A percentile compares a stretch with the other conserved stretches of the same genome.
phyloP scores from a whole-genome alignment of 1,284 basidiomycete species.

The Abortiporus biennis region DNA sequence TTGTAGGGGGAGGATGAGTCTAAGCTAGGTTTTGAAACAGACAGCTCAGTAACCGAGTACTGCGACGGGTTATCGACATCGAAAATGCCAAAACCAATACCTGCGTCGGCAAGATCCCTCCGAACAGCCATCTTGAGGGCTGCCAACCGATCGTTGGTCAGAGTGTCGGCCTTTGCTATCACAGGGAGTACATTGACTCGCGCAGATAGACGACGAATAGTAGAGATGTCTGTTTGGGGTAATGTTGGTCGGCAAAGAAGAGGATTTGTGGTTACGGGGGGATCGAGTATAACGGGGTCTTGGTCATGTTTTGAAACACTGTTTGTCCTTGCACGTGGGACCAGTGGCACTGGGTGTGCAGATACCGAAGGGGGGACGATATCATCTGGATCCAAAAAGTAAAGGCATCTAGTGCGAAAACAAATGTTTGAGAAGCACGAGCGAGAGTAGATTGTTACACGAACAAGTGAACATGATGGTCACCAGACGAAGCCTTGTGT shows the following conservation, averaged over 20 bases:
- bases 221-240: slow-evolving; percentile 78
- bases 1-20: slow-evolving; percentile 46
- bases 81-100: slow-evolving; percentile 82
- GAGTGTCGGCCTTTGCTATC: slow-evolving; percentile 86
- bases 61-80: slow-evolving; percentile 56
- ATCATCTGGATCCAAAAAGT: slow-evolving; percentile 73
- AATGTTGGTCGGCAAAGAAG: slow-evolving; percentile 57
- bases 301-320: slow-evolving; percentile 64
- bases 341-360: slow-evolving; percentile 53
- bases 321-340: slow-evolving; percentile 57
- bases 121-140: slow-evolving; percentile 73
- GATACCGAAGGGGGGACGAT: slow-evolving; percentile 63
- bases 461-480: slow-evolving; percentile 75
- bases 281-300: slow-evolving; percentile 73
- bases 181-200: slow-evolving; percentile 96
- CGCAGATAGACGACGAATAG: slow-evolving; percentile 84
- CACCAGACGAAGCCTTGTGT: slow-evolving; percentile 56
- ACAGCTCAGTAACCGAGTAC: slow-evolving; percentile 33
- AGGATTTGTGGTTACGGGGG: slow-evolving; percentile 67
- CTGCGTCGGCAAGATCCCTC: slow-evolving; percentile 69
- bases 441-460: slow-evolving; percentile 7
- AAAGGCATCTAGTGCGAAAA: slow-evolving; percentile 56
- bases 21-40: slow-evolving; percentile 7
- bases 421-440: slow-evolving; percentile 18
- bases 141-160: slow-evolving; percentile 83